phyloP scores from a whole-genome alignment of 2,329 filamentous ascomycete genomes.

The Xylaria sp. region DNA sequence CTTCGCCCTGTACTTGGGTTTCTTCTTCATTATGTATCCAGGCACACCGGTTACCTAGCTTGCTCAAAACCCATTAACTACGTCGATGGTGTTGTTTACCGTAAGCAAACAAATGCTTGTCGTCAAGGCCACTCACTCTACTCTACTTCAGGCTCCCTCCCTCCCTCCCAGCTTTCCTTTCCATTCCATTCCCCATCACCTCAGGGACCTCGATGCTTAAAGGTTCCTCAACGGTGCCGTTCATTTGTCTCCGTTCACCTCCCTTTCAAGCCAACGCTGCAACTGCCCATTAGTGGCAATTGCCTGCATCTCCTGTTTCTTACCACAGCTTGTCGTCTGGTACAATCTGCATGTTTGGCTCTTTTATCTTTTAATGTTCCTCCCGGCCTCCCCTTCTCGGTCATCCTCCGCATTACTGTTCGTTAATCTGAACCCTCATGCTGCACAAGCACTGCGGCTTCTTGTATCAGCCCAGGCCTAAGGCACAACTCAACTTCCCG shows the following conservation, averaged over 20 bases:
- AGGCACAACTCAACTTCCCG: neutral
- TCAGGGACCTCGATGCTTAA: neutral
- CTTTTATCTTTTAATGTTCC: neutral
- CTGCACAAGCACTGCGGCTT: neutral
- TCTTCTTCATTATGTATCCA: neutral
- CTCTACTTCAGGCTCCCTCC: neutral
- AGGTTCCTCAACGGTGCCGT: neutral
- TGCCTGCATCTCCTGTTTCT: neutral
- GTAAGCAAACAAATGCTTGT: conserved; percentile 3
- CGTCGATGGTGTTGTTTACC: neutral
- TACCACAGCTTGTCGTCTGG: neutral
- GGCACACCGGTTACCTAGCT: neutral
- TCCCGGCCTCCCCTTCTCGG: neutral
- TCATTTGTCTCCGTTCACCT: neutral
- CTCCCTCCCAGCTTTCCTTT: neutral
- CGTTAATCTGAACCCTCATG: neutral
- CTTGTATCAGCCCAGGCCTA: neutral
- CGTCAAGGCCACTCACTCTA: neutral
- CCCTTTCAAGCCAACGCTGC: neutral
- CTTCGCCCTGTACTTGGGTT: neutral
- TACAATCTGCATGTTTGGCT: neutral
- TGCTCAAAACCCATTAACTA: neutral
- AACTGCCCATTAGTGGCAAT: neutral
- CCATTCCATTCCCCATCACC: neutral
- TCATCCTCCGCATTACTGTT: neutral